Evolutionary conservation across 1,284 basidiomycete genomes (phyloP).

Genomic region (Kwoniella shivajii): DNA sequence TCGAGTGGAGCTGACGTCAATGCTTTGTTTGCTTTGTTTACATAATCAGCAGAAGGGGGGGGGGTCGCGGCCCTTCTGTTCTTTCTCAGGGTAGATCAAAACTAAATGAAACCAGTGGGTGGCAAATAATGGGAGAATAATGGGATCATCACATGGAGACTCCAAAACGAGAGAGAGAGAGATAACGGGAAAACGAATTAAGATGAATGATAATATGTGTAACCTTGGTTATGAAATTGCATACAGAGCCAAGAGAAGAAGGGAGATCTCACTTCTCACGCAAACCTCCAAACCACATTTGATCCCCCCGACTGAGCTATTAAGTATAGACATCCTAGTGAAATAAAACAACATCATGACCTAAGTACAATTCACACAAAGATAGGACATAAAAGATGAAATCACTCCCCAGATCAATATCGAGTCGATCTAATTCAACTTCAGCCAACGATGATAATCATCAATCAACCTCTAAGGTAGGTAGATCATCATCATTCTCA

Average conservation of each 20-base stretch:
- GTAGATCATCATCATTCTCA: no score
- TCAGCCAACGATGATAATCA: no score
- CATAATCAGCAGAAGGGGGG: background rate
- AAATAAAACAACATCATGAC: background rate
- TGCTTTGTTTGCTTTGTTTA: background rate
- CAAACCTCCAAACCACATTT: no score
- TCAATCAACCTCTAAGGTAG: no score
- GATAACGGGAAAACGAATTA: background rate
- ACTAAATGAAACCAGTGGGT: background rate
- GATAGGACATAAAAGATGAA: background rate
- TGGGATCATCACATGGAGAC: background rate
- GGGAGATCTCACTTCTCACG: no score
- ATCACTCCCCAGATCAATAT: background rate
- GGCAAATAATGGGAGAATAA: background rate
- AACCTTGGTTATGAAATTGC: no score
- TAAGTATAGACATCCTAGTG: background rate
- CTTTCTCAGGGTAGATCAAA: background rate
- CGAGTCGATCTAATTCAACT: background rate
- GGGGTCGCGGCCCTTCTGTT: background rate
- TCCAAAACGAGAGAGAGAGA: background rate
- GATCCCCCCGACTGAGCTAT: no score
- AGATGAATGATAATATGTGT: no score
- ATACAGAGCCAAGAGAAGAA: no score
- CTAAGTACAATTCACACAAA: background rate
- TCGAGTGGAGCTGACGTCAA: slow-evolving; percentile 5